These are phyloP conservation scores for Piedraia hortae DNA, from an alignment of 2,329 filamentous ascomycete species.

Conservation along the genomic window DNA sequence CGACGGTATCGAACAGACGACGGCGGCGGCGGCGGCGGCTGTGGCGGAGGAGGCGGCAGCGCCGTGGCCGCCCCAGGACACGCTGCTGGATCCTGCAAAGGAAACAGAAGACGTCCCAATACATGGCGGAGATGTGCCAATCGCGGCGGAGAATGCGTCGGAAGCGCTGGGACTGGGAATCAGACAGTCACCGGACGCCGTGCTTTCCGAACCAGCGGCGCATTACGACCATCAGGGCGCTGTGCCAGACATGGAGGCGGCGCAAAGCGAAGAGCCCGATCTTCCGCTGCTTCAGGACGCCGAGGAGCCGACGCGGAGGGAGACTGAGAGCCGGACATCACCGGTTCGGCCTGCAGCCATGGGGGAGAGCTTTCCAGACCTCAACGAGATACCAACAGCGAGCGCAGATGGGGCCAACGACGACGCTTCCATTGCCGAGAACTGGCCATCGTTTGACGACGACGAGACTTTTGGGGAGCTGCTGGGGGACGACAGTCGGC, in stretches of 20 bases:
- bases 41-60: too few species aligned
- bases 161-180: too few species aligned
- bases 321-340: slow-evolving; percentile 4
- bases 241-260: slow-evolving; percentile 18
- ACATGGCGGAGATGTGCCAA: too few species aligned
- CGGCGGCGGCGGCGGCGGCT: too few species aligned
- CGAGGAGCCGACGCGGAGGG: slow-evolving; percentile 2
- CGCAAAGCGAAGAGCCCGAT: slow-evolving; percentile 16
- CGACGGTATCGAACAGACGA: too few species aligned
- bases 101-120: too few species aligned
- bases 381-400: slow-evolving; percentile 6
- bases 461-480: slow-evolving; percentile 12
- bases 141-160: too few species aligned
- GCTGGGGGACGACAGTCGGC: slow-evolving; percentile 3
- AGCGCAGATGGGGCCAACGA: slow-evolving; percentile 1
- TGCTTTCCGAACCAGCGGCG: too few species aligned
- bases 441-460: slow-evolving; percentile 10
- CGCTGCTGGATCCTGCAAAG: too few species aligned
- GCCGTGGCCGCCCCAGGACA: too few species aligned
- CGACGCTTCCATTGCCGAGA: neutral
- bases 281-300: slow-evolving; percentile 17
- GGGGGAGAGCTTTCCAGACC: slow-evolving; percentile 11
- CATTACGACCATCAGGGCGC: slow-evolving; percentile 24
- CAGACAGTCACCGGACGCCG: too few species aligned
- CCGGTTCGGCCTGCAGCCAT: slow-evolving; percentile 6